A percentile compares a stretch with the other conserved stretches of the same genome.
Conservation (phyloP, 441 rosid species). For the Jatropha podagrica region DNA sequence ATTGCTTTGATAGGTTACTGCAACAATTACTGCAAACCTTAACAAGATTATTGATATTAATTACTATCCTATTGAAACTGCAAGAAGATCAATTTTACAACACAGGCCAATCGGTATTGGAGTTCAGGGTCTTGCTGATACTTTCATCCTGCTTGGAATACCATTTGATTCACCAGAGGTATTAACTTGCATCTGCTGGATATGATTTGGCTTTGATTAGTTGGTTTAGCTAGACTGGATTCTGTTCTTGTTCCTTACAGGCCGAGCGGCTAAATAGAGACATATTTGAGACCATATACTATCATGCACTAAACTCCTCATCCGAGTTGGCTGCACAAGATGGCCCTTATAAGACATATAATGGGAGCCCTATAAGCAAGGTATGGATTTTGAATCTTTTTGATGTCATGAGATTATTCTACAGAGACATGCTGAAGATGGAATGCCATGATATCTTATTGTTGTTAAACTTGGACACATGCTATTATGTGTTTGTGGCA, state of each 20-base stretch:
- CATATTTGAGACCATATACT: conserved; percentile 75
- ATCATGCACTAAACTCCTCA: conserved; percentile 62
- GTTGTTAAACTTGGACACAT: not conserved
- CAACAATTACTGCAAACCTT: conserved; percentile 56
- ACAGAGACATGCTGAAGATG: not conserved
- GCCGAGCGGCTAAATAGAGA: conserved; percentile 70
- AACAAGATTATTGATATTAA: conserved; percentile 73
- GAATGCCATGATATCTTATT: conserved; percentile 1
- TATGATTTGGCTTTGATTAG: not conserved
- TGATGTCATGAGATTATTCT: not conserved
- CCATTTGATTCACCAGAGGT: conserved; percentile 77
- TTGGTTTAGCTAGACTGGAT: not conserved
- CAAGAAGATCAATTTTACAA: conserved; percentile 56
- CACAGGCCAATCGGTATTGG: conserved; percentile 82
- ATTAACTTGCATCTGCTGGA: conserved; percentile 9
- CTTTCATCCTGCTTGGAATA: conserved; percentile 76
- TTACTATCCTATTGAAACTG: conserved; percentile 75
- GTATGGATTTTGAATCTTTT: conserved; percentile 26
- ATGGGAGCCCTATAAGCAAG: conserved; percentile 74
- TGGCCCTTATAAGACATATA: conserved; percentile 60
- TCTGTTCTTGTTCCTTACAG: conserved; percentile 30
- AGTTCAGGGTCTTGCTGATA: conserved; percentile 80
- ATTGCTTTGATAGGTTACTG: conserved; percentile 42
- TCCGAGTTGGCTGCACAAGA: conserved; percentile 53
- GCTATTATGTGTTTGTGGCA: not conserved